These are phyloP conservation scores for Trichoderma sp. DNA, from an alignment of 2,329 filamentous ascomycete species.

Conservation along the genomic window DNA sequence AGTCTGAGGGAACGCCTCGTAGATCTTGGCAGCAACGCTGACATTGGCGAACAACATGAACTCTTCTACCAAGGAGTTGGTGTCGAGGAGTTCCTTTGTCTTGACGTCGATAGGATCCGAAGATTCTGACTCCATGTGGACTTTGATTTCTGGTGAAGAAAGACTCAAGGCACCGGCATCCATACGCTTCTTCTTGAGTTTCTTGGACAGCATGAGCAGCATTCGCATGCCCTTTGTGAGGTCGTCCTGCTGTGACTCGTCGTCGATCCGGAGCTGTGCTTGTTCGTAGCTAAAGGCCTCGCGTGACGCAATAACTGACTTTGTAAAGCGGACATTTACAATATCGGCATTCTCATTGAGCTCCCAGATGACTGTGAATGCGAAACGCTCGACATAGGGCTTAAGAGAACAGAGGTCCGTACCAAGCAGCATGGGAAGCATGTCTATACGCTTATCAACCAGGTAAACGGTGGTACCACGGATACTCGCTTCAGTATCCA, in stretches of 20 bases:
- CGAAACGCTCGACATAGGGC: slow-evolving; percentile 93
- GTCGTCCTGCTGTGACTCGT: slow-evolving; percentile 82
- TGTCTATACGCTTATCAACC: slow-evolving; percentile 98
- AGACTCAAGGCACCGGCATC: slow-evolving; percentile 93
- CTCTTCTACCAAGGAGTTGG: slow-evolving; percentile 96
- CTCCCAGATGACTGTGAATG: slow-evolving; percentile 88
- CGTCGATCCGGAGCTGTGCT: slow-evolving; percentile 92
- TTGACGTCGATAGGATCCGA: slow-evolving; percentile 96
- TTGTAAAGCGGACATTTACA: slow-evolving; percentile 84
- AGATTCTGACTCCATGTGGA: slow-evolving; percentile 93
- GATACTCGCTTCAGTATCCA: slow-evolving; percentile 93
- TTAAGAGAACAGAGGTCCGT: slow-evolving; percentile 97
- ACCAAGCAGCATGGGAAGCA: slow-evolving; percentile 94
- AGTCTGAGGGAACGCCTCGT: slow-evolving; percentile 90
- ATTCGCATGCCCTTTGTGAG: slow-evolving; percentile 88
- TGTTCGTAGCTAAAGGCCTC: slow-evolving; percentile 98
- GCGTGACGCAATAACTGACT: slow-evolving; percentile 94
- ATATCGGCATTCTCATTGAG: slow-evolving; percentile 83
- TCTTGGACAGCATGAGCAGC: slow-evolving; percentile 86
- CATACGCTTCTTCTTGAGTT: slow-evolving; percentile 92
- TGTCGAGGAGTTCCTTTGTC: slow-evolving; percentile 91
- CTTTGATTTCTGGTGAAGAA: slow-evolving; percentile 96
- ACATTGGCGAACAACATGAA: slow-evolving; percentile 99
- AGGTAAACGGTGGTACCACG: slow-evolving; percentile 96
- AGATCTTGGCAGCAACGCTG: slow-evolving; percentile 87